These are phyloP conservation scores for Pseudogymnoascus sp. DNA, from an alignment of 2,329 filamentous ascomycete genomes.

Conservation along the genomic window DNA sequence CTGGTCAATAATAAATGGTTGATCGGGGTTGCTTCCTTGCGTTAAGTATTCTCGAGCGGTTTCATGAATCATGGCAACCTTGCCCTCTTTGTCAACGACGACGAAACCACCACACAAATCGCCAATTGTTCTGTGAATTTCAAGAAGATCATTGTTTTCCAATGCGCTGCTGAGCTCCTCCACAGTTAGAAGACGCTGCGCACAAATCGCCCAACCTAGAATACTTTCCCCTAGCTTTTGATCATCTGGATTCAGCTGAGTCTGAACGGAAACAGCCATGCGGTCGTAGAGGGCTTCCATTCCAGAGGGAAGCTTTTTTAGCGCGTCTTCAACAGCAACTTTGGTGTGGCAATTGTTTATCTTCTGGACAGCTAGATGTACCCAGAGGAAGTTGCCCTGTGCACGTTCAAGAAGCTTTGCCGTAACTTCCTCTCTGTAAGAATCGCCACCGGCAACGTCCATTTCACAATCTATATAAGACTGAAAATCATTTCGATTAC, in stretches of 20 bases:
- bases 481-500: conserved; percentile 16
- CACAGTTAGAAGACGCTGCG: conserved; percentile 3
- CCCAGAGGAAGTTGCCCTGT: conserved; percentile 30
- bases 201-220: conserved; percentile 10
- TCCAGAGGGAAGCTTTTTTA: conserved; percentile 24
- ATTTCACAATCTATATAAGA: conserved; percentile 19
- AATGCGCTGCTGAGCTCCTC: conserved; percentile 12
- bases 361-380: conserved; percentile 24
- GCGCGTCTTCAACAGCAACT: conserved; percentile 19
- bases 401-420: conserved; percentile 21
- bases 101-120: conserved; percentile 28
- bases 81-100: conserved; percentile 23
- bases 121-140: conserved; percentile 22
- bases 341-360: conserved; percentile 23
- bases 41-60: conserved; percentile 31
- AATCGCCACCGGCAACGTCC: conserved; percentile 12
- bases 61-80: conserved; percentile 28
- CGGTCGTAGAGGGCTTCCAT: conserved; percentile 29
- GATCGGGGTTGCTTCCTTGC: neutral
- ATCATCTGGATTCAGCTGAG: conserved; percentile 10
- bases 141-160: conserved; percentile 15
- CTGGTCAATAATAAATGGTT: neutral
- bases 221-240: conserved; percentile 11
- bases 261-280: conserved; percentile 23
- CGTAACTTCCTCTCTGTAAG: conserved; percentile 18